These are phyloP conservation scores for Borovskyia barvae DNA, from an alignment of 208 protist species.

Conservation along the genomic window DNA sequence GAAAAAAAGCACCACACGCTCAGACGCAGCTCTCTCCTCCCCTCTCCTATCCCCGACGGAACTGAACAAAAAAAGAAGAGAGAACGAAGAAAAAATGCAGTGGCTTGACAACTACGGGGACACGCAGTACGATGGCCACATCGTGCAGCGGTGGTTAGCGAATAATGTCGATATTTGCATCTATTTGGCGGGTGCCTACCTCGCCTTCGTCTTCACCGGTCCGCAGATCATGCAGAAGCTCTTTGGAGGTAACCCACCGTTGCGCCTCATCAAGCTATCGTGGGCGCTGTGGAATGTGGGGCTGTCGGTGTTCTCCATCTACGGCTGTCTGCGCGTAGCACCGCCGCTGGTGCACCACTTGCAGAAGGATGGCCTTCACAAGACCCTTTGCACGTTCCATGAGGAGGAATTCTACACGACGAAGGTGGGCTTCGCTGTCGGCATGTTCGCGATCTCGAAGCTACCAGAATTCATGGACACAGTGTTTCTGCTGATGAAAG, in stretches of 20 bases:
- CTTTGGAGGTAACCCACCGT: constrained; percentile 41
- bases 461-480: constrained; percentile 87
- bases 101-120: constrained; percentile 44
- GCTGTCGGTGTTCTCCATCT: constrained; percentile 81
- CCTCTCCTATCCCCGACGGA: not conserved
- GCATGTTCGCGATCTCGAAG: constrained; percentile 81
- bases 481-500: constrained; percentile 72
- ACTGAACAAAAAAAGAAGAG: not conserved
- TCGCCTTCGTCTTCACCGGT: constrained; percentile 59
- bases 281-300: constrained; percentile 86
- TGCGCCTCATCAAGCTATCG: constrained; percentile 44
- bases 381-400: constrained; percentile 68
- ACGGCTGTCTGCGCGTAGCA: constrained; percentile 54
- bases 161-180: constrained; percentile 47
- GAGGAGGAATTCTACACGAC: constrained; percentile 59
- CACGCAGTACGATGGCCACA: constrained; percentile 40
- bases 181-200: constrained; percentile 53
- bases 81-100: constrained; percentile 43
- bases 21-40: not conserved
- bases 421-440: constrained; percentile 70
- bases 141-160: constrained; percentile 27
- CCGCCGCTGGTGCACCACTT: constrained; percentile 36
- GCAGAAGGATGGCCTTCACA: constrained; percentile 37
- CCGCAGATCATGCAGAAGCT: constrained; percentile 35
- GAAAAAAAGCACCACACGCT: not conserved